Evolutionary conservation across 2,329 filamentous ascomycete species (phyloP).

Genomic region (Diaporthe nobilis): DNA sequence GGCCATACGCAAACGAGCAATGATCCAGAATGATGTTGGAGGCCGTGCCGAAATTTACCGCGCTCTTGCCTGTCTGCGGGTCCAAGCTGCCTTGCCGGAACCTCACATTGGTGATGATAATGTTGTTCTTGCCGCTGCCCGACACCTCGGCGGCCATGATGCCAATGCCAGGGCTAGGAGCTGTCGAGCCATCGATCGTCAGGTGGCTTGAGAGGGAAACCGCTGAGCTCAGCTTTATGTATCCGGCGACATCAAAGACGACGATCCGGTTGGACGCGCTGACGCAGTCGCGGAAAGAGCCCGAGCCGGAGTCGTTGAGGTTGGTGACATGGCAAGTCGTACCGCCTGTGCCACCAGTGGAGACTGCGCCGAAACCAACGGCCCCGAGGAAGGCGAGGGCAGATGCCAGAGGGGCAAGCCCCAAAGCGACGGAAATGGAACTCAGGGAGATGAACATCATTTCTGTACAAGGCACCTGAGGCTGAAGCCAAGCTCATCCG

Average conservation of each 20-base stretch:
- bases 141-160: slow-evolving; percentile 51
- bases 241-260: slow-evolving; percentile 60
- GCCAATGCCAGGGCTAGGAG: slow-evolving; percentile 52
- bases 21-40: slow-evolving; percentile 62
- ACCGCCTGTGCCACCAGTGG: slow-evolving; percentile 59
- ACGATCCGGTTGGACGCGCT: slow-evolving; percentile 58
- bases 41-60: slow-evolving; percentile 58
- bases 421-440: slow-evolving; percentile 1
- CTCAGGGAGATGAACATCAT: slow-evolving; percentile 21
- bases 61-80: slow-evolving; percentile 58
- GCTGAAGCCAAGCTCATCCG: slow-evolving; percentile 26
- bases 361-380: slow-evolving; percentile 61
- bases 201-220: slow-evolving; percentile 58
- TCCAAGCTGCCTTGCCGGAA: slow-evolving; percentile 57
- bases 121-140: slow-evolving; percentile 41
- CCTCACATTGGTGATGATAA: slow-evolving; percentile 59
- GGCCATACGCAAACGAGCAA: slow-evolving; percentile 58
- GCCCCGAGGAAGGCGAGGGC: slow-evolving; percentile 59
- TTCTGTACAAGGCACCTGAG: not conserved
- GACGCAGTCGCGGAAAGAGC: slow-evolving; percentile 63
- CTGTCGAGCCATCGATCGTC: slow-evolving; percentile 62
- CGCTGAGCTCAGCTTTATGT: slow-evolving; percentile 59
- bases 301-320: slow-evolving; percentile 59
- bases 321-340: slow-evolving; percentile 60
- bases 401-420: slow-evolving; percentile 5